phyloP scores from a whole-genome alignment of 2,329 filamentous ascomycete species.

The Alternaria sp. region DNA sequence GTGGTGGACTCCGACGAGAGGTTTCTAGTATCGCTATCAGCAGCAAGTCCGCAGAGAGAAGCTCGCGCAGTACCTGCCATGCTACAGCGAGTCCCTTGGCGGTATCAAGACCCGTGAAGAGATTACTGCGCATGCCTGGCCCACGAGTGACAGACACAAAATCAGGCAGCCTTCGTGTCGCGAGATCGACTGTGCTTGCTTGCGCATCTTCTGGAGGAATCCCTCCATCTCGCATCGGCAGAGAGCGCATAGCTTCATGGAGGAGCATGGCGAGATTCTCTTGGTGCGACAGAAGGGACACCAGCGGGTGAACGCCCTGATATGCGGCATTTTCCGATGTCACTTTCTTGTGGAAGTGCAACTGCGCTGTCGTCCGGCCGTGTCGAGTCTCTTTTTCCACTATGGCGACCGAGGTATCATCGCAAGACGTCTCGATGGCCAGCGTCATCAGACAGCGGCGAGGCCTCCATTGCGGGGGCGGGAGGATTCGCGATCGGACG shows the following conservation, averaged over 20 bases:
- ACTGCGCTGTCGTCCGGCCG: conserved; percentile 52
- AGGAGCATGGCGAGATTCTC: conserved; percentile 72
- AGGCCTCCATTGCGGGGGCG: conserved; percentile 6
- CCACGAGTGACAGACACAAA: conserved; percentile 90
- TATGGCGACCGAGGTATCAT: conserved; percentile 90
- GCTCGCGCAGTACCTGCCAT: conserved; percentile 61
- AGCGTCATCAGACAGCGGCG: conserved; percentile 56
- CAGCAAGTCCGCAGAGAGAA: not conserved
- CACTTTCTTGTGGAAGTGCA: conserved; percentile 81
- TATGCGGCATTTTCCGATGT: conserved; percentile 79
- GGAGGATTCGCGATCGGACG: conserved; percentile 2
- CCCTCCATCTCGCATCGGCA: conserved; percentile 52
- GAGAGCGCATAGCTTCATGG: conserved; percentile 63
- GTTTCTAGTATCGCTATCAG: conserved; percentile 56
- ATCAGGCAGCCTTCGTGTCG: conserved; percentile 64
- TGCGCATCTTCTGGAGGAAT: not conserved
- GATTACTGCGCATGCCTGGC: conserved; percentile 82
- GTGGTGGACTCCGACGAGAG: conserved; percentile 87
- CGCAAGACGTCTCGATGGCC: conserved; percentile 85
- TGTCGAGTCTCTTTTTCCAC: conserved; percentile 62
- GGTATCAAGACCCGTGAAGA: conserved; percentile 78
- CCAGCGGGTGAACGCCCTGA: conserved; percentile 79
- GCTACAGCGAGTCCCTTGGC: conserved; percentile 87
- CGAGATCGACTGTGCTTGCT: not conserved
- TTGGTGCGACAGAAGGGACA: conserved; percentile 78